phyloP scores from a whole-genome alignment of 192 early-diverging fungal species.

The Linnemannia schmuckeri region DNA sequence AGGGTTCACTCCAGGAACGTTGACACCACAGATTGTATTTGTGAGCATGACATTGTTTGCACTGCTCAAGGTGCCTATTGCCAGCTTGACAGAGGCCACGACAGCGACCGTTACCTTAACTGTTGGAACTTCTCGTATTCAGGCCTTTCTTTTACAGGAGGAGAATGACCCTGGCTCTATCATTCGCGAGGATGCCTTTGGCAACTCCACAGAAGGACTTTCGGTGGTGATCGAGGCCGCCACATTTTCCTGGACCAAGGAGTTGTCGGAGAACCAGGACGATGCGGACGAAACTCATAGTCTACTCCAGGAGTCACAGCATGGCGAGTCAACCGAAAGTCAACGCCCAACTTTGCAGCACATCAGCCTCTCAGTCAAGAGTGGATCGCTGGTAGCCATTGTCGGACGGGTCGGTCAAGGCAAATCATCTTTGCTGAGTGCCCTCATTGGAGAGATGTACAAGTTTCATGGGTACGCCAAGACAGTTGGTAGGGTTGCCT shows the following conservation, averaged over 20 bases:
- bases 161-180: slow-evolving; percentile 19
- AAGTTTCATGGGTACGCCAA: slow-evolving; percentile 63
- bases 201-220: background rate
- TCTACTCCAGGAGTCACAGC: background rate
- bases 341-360: slow-evolving; percentile 35
- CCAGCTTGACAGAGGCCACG: slow-evolving; percentile 66
- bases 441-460: slow-evolving; percentile 89
- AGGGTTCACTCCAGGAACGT: slow-evolving; percentile 19
- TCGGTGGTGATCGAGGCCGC: slow-evolving; percentile 11
- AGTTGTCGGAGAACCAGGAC: background rate
- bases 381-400: slow-evolving; percentile 65
- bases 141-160: slow-evolving; percentile 32
- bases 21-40: slow-evolving; percentile 66
- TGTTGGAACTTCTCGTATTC: slow-evolving; percentile 60
- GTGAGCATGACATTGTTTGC: slow-evolving; percentile 75
- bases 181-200: background rate
- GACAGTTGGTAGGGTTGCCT: slow-evolving; percentile 72
- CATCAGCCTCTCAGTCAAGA: slow-evolving; percentile 55
- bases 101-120: slow-evolving; percentile 63
- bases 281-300: slow-evolving; percentile 18
- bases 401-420: slow-evolving; percentile 82
- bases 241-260: slow-evolving; percentile 8
- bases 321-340: background rate
- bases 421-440: slow-evolving; percentile 79
- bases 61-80: slow-evolving; percentile 66